These are phyloP conservation scores for Xylariaceae sp. DNA, from an alignment of 2,329 filamentous ascomycete genomes.

Conservation along the genomic window DNA sequence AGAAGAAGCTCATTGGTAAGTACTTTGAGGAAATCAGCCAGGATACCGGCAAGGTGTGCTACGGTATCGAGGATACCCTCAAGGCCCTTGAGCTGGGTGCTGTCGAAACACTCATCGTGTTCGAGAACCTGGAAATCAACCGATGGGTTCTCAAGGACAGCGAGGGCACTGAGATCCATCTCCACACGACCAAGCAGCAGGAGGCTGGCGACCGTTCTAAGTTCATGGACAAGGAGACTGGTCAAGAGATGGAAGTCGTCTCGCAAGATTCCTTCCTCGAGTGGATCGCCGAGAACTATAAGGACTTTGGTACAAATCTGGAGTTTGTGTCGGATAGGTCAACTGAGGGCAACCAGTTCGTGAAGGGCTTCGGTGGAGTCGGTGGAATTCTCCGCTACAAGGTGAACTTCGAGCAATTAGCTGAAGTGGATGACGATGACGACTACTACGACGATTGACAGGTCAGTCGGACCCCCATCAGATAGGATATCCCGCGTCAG, in stretches of 20 bases:
- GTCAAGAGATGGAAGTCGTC: constrained; percentile 93
- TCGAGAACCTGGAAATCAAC: constrained; percentile 92
- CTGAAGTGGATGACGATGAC: constrained; percentile 82
- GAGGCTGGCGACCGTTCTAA: constrained; percentile 67
- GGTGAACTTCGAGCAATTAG: constrained; percentile 99
- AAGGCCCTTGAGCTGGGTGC: constrained; percentile 95
- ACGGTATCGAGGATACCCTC: constrained; percentile 94
- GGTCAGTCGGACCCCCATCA: constrained; percentile 18
- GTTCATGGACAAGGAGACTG: constrained; percentile 93
- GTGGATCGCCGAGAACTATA: constrained; percentile 98
- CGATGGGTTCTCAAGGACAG: constrained; percentile 84
- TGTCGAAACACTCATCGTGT: constrained; percentile 89
- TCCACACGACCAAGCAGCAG: constrained; percentile 84
- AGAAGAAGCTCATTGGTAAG: constrained; percentile 98
- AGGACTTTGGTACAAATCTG: constrained; percentile 89
- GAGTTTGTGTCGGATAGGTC: constrained; percentile 98
- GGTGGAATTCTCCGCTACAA: constrained; percentile 97
- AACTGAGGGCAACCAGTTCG: constrained; percentile 98
- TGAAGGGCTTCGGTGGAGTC: constrained; percentile 98
- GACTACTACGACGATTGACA: constrained; percentile 71
- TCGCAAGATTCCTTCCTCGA: constrained; percentile 92
- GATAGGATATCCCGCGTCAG: too few species aligned
- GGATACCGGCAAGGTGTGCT: constrained; percentile 94
- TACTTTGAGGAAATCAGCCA: constrained; percentile 99
- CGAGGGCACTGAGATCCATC: constrained; percentile 60